Conservation (phyloP, 1,139 yeast genomes). For the Sugiyamaella neomexicana region DNA sequence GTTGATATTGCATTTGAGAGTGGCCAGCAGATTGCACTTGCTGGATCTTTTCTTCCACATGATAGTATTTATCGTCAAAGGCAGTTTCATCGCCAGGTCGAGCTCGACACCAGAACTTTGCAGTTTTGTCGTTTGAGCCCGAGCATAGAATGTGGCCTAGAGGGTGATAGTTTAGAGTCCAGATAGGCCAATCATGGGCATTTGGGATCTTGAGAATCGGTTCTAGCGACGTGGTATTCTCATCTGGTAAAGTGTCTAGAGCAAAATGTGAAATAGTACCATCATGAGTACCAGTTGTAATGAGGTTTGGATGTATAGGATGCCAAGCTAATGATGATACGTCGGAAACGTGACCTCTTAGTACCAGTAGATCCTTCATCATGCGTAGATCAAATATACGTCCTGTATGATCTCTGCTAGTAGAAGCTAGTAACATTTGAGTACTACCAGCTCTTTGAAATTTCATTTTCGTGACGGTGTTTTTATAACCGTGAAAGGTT, state of each 20-base stretch:
- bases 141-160: constrained; percentile 87
- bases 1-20: constrained; percentile 12
- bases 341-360: constrained; percentile 82
- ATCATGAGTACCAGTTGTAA: constrained; percentile 86
- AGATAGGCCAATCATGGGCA: constrained; percentile 93
- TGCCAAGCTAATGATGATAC: constrained; percentile 89
- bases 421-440: constrained; percentile 74
- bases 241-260: constrained; percentile 51
- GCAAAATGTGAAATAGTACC: constrained; percentile 83
- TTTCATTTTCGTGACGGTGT: constrained; percentile 79
- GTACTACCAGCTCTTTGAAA: constrained; percentile 67
- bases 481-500: constrained; percentile 89
- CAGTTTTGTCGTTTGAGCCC: constrained; percentile 91
- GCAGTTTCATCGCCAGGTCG: constrained; percentile 87
- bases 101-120: constrained; percentile 94
- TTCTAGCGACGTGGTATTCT: constrained; percentile 35
- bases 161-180: constrained; percentile 89
- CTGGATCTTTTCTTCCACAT: constrained; percentile 53
- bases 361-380: constrained; percentile 71
- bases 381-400: constrained; percentile 83
- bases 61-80: constrained; percentile 77
- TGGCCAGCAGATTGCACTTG: constrained; percentile 9
- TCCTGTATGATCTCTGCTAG: constrained; percentile 85
- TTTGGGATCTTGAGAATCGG: constrained; percentile 60
- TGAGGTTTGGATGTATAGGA: constrained; percentile 76